A percentile compares a stretch with the other conserved stretches of the same genome.
Conservation (phyloP, 2,329 filamentous ascomycete species). For the Paraconiothyrium brasiliense region DNA sequence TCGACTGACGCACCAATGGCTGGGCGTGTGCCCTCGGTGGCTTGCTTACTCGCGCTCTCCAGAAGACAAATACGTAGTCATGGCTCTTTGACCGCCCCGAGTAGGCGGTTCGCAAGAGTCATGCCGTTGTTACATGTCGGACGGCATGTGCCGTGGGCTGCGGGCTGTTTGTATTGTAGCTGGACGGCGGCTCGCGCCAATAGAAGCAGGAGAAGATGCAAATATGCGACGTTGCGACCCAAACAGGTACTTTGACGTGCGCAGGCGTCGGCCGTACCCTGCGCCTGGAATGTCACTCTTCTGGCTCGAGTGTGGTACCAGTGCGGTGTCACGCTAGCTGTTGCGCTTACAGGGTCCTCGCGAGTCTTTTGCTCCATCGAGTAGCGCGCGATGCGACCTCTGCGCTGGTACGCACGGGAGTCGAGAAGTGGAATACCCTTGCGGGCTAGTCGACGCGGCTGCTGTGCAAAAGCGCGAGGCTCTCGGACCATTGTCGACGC, state of each 20-base stretch:
- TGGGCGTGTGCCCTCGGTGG: background rate
- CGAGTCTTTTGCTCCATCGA: background rate
- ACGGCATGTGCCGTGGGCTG: slow-evolving; percentile 2
- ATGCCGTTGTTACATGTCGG: background rate
- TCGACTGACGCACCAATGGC: slow-evolving; percentile 6
- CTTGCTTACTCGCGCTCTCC: background rate
- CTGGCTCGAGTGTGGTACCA: background rate
- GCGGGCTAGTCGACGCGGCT: background rate
- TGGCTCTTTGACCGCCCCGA: slow-evolving; percentile 4
- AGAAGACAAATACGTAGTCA: background rate
- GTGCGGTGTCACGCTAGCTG: slow-evolving; percentile 11
- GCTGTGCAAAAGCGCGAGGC: background rate
- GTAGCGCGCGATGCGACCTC: slow-evolving; percentile 6
- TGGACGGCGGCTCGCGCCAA: background rate
- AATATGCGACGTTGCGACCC: background rate
- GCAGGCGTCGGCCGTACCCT: background rate
- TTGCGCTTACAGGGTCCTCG: slow-evolving; percentile 5
- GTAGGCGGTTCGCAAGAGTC: slow-evolving; percentile 1
- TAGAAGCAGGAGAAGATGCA: background rate
- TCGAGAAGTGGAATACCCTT: background rate
- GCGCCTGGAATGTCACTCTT: background rate
- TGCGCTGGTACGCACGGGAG: slow-evolving; percentile 4
- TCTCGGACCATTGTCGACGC: background rate
- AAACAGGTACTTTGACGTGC: background rate
- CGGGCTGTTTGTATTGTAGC: too few species aligned